These are phyloP conservation scores for Silybum marianum DNA, from an alignment of 129 eudicot species.

Conservation along the genomic window DNA sequence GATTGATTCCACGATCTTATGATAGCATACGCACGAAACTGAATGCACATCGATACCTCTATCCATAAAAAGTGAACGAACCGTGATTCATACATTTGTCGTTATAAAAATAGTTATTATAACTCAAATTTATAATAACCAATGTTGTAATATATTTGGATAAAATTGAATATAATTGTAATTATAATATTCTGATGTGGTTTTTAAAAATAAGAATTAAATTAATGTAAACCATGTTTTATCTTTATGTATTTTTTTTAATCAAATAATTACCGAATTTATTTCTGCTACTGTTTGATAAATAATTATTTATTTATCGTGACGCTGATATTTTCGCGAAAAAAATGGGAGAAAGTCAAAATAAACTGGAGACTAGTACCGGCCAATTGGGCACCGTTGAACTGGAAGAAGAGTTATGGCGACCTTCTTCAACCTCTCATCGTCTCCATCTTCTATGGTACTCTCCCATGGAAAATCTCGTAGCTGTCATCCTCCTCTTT, in stretches of 20 bases:
- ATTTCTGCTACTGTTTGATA: too few relatives aligned
- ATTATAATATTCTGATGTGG: too few relatives aligned
- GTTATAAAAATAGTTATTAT: too few relatives aligned
- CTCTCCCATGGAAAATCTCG: slow-evolving; percentile 14
- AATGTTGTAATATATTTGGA: too few relatives aligned
- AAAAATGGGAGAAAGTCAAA: background rate
- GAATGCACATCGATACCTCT: too few relatives aligned
- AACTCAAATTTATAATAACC: too few relatives aligned
- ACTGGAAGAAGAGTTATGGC: slow-evolving; percentile 33
- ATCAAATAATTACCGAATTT: too few relatives aligned
- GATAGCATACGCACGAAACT: background rate
- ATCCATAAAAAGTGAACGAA: background rate
- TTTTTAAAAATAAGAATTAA: too few relatives aligned
- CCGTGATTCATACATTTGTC: background rate
- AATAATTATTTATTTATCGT: background rate
- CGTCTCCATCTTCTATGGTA: slow-evolving; percentile 19
- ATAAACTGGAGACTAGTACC: slow-evolving; percentile 2
- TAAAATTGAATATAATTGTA: too few relatives aligned
- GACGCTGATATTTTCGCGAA: background rate
- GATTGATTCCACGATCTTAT: background rate
- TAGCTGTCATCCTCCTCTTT: slow-evolving; percentile 19
- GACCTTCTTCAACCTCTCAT: slow-evolving; percentile 48
- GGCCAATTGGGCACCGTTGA: slow-evolving; percentile 16
- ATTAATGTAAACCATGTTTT: too few relatives aligned
- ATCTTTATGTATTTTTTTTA: too few relatives aligned